Base-by-base conservation (phyloP, 164 flowering plant species). In the Buxus sempervirens region DNA sequence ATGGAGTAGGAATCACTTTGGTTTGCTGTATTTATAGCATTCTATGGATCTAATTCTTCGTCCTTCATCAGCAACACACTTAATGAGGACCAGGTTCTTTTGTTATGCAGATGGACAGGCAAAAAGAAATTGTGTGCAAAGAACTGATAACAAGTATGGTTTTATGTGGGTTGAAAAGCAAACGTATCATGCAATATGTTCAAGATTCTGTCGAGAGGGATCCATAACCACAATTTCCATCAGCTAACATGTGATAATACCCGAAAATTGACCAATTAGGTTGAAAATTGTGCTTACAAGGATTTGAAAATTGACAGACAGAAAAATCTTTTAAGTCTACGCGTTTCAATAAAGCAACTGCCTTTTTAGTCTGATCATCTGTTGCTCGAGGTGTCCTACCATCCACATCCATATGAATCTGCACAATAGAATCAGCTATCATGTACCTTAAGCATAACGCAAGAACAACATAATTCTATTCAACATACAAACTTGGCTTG, bases 301-400 rank as follows among this genome's bases (percentile, higher is more conserved):
- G 97, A 76, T 93, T 93, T 26, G 98, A 66, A 79, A 96, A 90
- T 74, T 96, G 99, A 78, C 86, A 90, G 26, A 95, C 96, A 22
- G 99, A 92, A 74, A 95, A 92, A 54, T 87, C 85, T 75, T 84
- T 88, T 77, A 95, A 82, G 77, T 95, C 96, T 55, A 95, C 72
- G 32, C 94, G 93, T 70, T 74, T 88, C 59, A 95, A 74, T 55
- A 95, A 63, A 65, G 85, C 82, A 69, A 75, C 66, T 21, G 97
- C 98, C 66, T 83, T 90, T 72, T 78, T 76, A 32, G 88, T 78
- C 73, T 95, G 94, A 65, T 90, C 98, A 69, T 90, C 91, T 62
- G 78, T 80, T 60, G 97, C 97, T 68, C 73, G 80, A 77, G 87
- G 88, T 57, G 75, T 71, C 57, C 53, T 64, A 67, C 41, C 70